Evolutionary conservation across 2,329 filamentous ascomycete genomes (phyloP), one percentile per base, ranked within the genome.

Genomic region (Venturiaceae sp.): DNA sequence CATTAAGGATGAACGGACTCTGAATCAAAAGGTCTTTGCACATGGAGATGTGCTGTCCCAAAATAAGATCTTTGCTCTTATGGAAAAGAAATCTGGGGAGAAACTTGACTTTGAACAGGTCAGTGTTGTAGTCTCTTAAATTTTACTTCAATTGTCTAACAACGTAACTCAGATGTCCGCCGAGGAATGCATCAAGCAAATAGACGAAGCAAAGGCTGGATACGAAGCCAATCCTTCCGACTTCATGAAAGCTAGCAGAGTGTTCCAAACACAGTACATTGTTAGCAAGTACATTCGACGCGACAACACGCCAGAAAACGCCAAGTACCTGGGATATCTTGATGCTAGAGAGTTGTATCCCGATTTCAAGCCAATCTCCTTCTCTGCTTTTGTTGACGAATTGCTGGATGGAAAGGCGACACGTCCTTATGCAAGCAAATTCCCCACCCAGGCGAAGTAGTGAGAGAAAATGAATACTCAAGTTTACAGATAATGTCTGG

Each of bases 281-380:
- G 64, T 75, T 36, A 77, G 74, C 0, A 77, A 72, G 72, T 74
- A 72, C 16, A 64, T 82, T 23, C 72, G 80, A 1, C 77, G 75
- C 1, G 81, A 85, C 62, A 82, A 82, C 65, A 77, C 71, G 9
- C 77, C 76, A 0, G 76, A 80, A 58, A 72, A 75, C 61, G 81
- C 81, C 11, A 70, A 73, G 54, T 83, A 82, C 61, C 69, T 84
- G 5, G 80, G 80, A 1, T 83, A 83, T 64, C 60, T 83, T 19
- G 70, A 75, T 57, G 73, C 70, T 33, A 77, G 75, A 62, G 76
- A 83, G 19, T 68, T 83, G 26, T 83, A 82, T 63, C 80, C 80
- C 3, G 78, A 80, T 21, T 70, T 81, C 57, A 61, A 73, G 56
- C 70, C 69, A 1, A 72, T 64, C 33, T 67, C 67, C 19, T 74